Evolutionary conservation across 768 basidiomycete genomes (phyloP), one percentile per base, ranked within the genome.

Genomic region (Amanita phalloides): DNA sequence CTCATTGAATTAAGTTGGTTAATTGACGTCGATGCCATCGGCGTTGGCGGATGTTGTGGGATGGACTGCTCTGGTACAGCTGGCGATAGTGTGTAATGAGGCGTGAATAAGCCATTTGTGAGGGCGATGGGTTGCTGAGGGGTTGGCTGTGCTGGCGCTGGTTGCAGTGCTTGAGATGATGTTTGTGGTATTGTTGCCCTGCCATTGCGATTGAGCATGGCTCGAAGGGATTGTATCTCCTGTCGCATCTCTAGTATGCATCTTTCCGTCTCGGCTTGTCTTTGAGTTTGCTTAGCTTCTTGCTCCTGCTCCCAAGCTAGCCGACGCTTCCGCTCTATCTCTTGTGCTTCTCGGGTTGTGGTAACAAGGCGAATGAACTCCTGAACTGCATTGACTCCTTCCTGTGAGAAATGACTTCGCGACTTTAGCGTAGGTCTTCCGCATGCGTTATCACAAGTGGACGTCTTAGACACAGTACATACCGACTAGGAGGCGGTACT

Each of bases 221-320:
- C 56, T 38, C 36, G 56, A 30, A 65, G 55, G 21, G 55, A 30
- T 36, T 56, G 48, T 8, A 66, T 56, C 37, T 64, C 63, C 21
- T 57, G 55, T 3, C 54, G 52, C 55, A 62, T 59, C 45, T 57
- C 61, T 48, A 69, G 56, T 56, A 86, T 69, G 45, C 73, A 72
- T 20, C 71, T 66, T 58, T 85, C 80, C 69, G 78, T 75, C 59
- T 83, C 79, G 25, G 74, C 76, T 53, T 84, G 77, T 43, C 71
- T 64, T 56, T 79, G 75, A 11, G 64, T 57, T 47, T 71, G 73
- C 58, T 73, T 82, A 8, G 73, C 73, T 66, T 86, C 86, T 55
- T 84, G 81, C 53, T 82, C 80, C 56, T 75, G 70, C 58, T 89
- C 86, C 85, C 86, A 88, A 35, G 69, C 75, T 6, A 73, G 50